Percentiles rank a stretch among this genome's conserved stretches.
These are phyloP conservation scores for Brassica rapa DNA, from an alignment of 345 rosid genomes.

Conservation along the genomic window DNA sequence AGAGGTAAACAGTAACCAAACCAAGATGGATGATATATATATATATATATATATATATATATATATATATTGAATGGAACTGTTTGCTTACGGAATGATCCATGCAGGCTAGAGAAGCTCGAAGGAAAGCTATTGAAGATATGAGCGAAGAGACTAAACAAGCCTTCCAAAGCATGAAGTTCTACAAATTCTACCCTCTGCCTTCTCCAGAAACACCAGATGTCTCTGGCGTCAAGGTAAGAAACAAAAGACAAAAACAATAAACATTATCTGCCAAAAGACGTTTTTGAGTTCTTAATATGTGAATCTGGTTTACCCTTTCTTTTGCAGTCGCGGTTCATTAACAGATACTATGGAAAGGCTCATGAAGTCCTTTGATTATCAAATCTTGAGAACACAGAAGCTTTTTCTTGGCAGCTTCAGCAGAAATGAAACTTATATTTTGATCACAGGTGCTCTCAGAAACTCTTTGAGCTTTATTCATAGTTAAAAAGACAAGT, in stretches of 20 bases:
- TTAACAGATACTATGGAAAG: slow-evolving; percentile 89
- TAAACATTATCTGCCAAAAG: neutral
- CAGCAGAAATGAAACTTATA: slow-evolving; percentile 1
- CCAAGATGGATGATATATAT: neutral
- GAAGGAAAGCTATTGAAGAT: slow-evolving; percentile 73
- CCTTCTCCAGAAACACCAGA: slow-evolving; percentile 47
- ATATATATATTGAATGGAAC: neutral
- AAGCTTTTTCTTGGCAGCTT: slow-evolving; percentile 26
- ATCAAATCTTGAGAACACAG: slow-evolving; percentile 6
- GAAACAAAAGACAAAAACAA: neutral
- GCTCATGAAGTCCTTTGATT: slow-evolving; percentile 73
- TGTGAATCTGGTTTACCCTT: neutral
- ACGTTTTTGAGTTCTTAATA: neutral
- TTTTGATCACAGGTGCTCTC: slow-evolving; percentile 29
- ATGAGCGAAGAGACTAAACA: slow-evolving; percentile 75
- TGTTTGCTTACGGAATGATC: slow-evolving; percentile 17
- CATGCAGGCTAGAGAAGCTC: slow-evolving; percentile 80
- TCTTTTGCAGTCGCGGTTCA: slow-evolving; percentile 66
- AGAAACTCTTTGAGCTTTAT: slow-evolving; percentile 36
- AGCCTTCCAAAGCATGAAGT: slow-evolving; percentile 69
- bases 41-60: neutral
- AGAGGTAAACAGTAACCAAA: slow-evolving; percentile 52
- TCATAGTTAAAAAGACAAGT: slow-evolving; percentile 3
- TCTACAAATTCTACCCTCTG: slow-evolving; percentile 94
- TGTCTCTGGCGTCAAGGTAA: slow-evolving; percentile 70